Evolutionary conservation across 257 asterid species (phyloP).

Genomic region (Avicennia marina): DNA sequence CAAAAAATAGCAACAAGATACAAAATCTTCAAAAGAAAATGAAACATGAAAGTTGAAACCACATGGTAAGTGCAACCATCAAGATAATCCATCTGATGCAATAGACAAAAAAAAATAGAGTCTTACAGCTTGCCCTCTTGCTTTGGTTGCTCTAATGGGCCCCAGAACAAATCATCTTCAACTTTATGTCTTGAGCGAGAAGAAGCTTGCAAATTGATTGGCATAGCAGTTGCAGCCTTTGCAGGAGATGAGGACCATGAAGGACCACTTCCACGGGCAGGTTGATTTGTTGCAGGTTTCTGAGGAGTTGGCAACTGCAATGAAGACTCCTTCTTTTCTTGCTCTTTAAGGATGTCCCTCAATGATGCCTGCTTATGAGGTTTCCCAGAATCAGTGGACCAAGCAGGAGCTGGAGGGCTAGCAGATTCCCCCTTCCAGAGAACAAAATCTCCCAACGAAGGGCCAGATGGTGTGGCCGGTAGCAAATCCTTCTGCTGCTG

Average conservation of each 20-base stretch:
- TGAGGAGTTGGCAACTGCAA: conserved; percentile 53
- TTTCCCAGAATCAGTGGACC: conserved; percentile 82
- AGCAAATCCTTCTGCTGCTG: conserved; percentile 69
- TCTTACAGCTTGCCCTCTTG: conserved; percentile 73
- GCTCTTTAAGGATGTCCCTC: conserved; percentile 92
- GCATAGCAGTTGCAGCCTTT: conserved; percentile 61
- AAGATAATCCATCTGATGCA: not conserved
- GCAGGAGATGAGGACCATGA: conserved; percentile 76
- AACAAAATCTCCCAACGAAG: conserved; percentile 94
- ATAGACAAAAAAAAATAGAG: conserved; percentile 12
- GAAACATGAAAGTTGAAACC: not conserved
- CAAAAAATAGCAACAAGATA: not conserved
- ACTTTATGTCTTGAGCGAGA: conserved; percentile 45
- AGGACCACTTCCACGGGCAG: conserved; percentile 53
- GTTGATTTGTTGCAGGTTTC: conserved; percentile 53
- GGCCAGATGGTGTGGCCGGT: conserved; percentile 78
- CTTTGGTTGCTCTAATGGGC: conserved; percentile 72
- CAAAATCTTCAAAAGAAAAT: not conserved
- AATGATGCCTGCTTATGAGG: conserved; percentile 63
- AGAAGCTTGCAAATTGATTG: conserved; percentile 39
- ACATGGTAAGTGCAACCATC: conserved; percentile 12
- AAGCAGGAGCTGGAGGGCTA: conserved; percentile 71
- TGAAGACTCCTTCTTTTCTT: conserved; percentile 51
- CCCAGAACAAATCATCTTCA: conserved; percentile 98
- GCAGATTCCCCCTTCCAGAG: conserved; percentile 79